Base-by-base conservation (phyloP, 31 red algal species). In the Odonthalia washingtoniensis region DNA sequence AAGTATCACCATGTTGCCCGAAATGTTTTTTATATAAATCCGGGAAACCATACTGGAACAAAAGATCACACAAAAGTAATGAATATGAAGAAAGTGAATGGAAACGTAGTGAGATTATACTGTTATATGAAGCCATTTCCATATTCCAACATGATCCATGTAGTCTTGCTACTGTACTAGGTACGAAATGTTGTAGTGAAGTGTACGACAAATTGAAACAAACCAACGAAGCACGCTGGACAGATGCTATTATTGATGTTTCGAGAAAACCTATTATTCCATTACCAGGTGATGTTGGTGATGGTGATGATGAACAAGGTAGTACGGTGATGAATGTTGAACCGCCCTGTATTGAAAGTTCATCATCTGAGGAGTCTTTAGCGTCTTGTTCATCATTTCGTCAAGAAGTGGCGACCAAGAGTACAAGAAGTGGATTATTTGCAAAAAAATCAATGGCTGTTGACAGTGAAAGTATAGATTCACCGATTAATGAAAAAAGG, bases 81-180 rank as follows among this genome's bases (percentile, higher is more conserved):
- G n/a, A n/a, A n/a, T n/a, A n/a, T n/a, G n/a, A n/a, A n/a, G n/a
- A n/a, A n/a, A n/a, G n/a, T 14, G 9, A 62, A 36, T 91, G 89
- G 89, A 78, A 79, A 2, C 44, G 33, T 40, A 72, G 85, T 46
- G 75, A 91, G 33, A 21, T 84, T 28, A 65, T 60, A 35, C 37
- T 91, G 34, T 31, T 91, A 63, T 45, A 74, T 14, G 36, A 91
- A n/a, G 81, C 61, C 0, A 42, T 57, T 40, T 2, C 46, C 5
- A 66, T 91, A 35, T 77, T 82, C 17, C 40, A 73, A 18, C 30
- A 61, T 32, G 73, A 91, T 65, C 89, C 89, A 16, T 91, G 89
- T 61, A 46, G 43, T 57, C 39, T 85, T 39, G 72, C 89, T 39
- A 64, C 85, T 41, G 41, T 91, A 34, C 36, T 91, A 37, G 86